phyloP scores from a whole-genome alignment of 2,329 filamentous ascomycete species.

The Exserohilum rostratum region DNA sequence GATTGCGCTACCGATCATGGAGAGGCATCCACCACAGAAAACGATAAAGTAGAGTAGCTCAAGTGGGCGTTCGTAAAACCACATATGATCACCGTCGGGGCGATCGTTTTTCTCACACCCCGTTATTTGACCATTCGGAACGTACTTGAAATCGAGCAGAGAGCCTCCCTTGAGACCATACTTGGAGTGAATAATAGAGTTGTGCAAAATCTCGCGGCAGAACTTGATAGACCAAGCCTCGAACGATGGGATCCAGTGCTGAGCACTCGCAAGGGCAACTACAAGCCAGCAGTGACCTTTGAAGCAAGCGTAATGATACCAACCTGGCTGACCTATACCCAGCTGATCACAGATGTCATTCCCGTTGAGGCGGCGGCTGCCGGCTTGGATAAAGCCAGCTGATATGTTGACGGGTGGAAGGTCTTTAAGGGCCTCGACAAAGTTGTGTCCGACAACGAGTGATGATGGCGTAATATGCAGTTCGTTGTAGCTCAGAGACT shows the following conservation, averaged over 20 bases:
- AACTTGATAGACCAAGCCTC: background rate
- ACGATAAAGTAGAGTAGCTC: conserved; percentile 1
- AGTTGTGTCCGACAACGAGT: background rate
- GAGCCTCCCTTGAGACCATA: background rate
- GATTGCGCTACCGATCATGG: background rate
- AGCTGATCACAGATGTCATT: background rate
- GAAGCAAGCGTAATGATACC: conserved; percentile 1
- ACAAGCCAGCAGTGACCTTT: background rate
- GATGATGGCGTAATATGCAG: background rate
- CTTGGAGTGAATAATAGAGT: background rate
- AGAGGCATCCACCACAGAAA: background rate
- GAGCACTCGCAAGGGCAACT: background rate
- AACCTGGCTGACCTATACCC: background rate
- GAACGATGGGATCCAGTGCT: background rate
- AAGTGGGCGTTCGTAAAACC: background rate
- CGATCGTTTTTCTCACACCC: conserved; percentile 1
- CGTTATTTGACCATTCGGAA: background rate
- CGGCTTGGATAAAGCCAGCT: background rate
- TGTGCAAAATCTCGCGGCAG: background rate
- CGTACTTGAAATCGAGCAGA: background rate
- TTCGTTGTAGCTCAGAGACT: background rate
- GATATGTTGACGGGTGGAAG: conserved; percentile 1
- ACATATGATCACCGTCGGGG: background rate
- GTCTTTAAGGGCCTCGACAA: background rate
- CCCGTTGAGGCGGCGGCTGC: background rate